A percentile compares a stretch with the other conserved stretches of the same genome.
Conservation (phyloP, 2,329 filamentous ascomycete genomes). For the Pseudofabraea citricarpa region DNA sequence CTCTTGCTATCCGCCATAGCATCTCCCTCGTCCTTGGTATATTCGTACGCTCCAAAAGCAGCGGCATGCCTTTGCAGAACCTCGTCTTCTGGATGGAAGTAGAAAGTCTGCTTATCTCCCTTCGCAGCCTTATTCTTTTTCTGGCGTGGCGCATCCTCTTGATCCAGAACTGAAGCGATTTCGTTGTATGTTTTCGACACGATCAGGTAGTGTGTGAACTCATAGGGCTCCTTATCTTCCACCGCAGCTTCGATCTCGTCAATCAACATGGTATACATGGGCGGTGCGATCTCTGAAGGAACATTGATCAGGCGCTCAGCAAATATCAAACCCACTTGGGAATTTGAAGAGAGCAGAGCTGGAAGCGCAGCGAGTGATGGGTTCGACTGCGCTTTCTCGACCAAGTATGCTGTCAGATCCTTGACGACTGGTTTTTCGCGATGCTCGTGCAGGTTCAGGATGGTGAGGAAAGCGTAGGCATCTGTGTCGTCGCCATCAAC, state of each 20-base stretch:
- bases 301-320: conserved; percentile 95
- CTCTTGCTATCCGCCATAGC: conserved; percentile 84
- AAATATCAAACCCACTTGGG: conserved; percentile 78
- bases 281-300: conserved; percentile 86
- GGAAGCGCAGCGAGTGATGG: conserved; percentile 51
- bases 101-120: conserved; percentile 62
- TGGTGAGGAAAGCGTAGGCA: conserved; percentile 87
- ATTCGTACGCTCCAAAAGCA: conserved; percentile 67
- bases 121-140: conserved; percentile 65
- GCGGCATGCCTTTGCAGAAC: conserved; percentile 72
- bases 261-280: conserved; percentile 89
- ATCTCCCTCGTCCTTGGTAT: conserved; percentile 73
- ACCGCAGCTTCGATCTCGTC: conserved; percentile 88
- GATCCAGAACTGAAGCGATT: conserved; percentile 74
- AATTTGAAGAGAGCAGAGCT: conserved; percentile 50
- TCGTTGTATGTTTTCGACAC: conserved; percentile 91
- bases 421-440: conserved; percentile 68
- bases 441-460: conserved; percentile 77
- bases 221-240: conserved; percentile 86
- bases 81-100: conserved; percentile 97
- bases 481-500: conserved; percentile 93
- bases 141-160: conserved; percentile 54
- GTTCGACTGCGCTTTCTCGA: conserved; percentile 44
- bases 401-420: conserved; percentile 67
- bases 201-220: conserved; percentile 89